Evolutionary conservation across 495 filamentous ascomycete species (phyloP).

Genomic region (Talaromyces thailandensis): DNA sequence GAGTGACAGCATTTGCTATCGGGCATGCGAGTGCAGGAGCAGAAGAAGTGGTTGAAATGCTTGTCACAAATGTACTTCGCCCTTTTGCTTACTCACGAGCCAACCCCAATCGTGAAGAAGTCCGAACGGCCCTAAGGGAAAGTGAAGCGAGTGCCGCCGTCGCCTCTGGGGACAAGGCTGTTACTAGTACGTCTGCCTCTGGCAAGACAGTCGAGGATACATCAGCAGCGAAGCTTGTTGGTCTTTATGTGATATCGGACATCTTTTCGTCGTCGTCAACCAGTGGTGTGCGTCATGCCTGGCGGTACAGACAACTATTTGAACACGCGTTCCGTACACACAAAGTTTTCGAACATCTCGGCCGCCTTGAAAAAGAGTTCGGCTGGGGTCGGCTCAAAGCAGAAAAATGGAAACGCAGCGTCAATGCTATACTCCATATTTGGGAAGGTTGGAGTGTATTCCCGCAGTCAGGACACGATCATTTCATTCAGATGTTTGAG

Average conservation of each 20-base stretch:
- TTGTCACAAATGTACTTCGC: slow-evolving; percentile 68
- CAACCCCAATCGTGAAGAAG: slow-evolving; percentile 44
- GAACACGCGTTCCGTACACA: slow-evolving; percentile 61
- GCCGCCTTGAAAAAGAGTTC: slow-evolving; percentile 63
- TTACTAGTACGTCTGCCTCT: slow-evolving; percentile 11
- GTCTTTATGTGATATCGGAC: slow-evolving; percentile 79
- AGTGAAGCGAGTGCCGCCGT: slow-evolving; percentile 30
- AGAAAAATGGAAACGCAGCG: slow-evolving; percentile 84
- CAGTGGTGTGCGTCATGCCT: slow-evolving; percentile 76
- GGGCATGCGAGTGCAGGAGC: slow-evolving; percentile 70
- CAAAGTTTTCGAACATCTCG: slow-evolving; percentile 73
- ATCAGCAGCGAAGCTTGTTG: slow-evolving; percentile 68
- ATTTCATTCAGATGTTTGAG: slow-evolving; percentile 64
- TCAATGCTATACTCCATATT: slow-evolving; percentile 59
- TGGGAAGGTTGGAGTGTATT: slow-evolving; percentile 95
- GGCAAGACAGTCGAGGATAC: slow-evolving; percentile 49
- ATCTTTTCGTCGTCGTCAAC: slow-evolving; percentile 79
- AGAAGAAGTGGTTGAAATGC: slow-evolving; percentile 83
- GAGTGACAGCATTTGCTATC: slow-evolving; percentile 83
- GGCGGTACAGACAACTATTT: slow-evolving; percentile 83
- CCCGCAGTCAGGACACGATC: slow-evolving; percentile 60
- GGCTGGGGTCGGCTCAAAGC: slow-evolving; percentile 76
- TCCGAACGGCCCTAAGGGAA: slow-evolving; percentile 34
- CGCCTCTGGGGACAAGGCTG: slow-evolving; percentile 17
- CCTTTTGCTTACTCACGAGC: slow-evolving; percentile 57